Base-by-base conservation (phyloP, 768 basidiomycete species). In the Mycena crocata region DNA sequence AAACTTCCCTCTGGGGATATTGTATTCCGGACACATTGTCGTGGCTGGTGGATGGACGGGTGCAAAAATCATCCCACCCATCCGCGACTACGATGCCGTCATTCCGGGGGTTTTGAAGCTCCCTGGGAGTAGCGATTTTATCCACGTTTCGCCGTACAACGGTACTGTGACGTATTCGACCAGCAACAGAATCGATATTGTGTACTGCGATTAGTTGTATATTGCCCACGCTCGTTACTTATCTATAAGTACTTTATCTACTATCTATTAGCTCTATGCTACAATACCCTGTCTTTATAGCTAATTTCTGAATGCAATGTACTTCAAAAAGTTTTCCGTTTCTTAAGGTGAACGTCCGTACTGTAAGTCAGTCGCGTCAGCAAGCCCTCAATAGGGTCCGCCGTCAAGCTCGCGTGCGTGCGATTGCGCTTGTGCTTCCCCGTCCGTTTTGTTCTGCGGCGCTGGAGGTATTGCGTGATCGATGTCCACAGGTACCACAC, bases 91-190 rank as follows among this genome's bases (percentile, higher is more conserved):
- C n/a, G 13, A 42, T 10, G 7, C 40, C 21, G 40, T 21, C 14
- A 15, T 15, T 37, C 15, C 19, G 7, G n/a, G 42, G 28, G 6
- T 13, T 26, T 10, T 10, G 15, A 10, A 24, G 35, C 2, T 15
- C n/a, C n/a, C n/a, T n/a, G n/a, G n/a, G n/a, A n/a, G n/a, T 3
- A 48, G 44, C 17, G 44, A 35, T 19, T 35, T 30, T 8, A 28
- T 50, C 26, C 59, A 61, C 31, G 14, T 61, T 48, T 48, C 59
- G 10, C 34, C 48, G 46, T 61, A 49, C 34, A 50, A 32, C 21
- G 59, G 59, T n/a, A 48, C 59, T 5, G 2, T 61, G 44, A 61
- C 59, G 13, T 61, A 61, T 37, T 5, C 59, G 5, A 50, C 45
- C 3, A 40, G 24, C 14, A 17, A 34, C 5, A 1, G 3, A 15